A percentile compares a stretch with the other conserved stretches of the same genome.
Conservation (phyloP, 1,284 basidiomycete genomes). For the Fomitopsis palustris region DNA sequence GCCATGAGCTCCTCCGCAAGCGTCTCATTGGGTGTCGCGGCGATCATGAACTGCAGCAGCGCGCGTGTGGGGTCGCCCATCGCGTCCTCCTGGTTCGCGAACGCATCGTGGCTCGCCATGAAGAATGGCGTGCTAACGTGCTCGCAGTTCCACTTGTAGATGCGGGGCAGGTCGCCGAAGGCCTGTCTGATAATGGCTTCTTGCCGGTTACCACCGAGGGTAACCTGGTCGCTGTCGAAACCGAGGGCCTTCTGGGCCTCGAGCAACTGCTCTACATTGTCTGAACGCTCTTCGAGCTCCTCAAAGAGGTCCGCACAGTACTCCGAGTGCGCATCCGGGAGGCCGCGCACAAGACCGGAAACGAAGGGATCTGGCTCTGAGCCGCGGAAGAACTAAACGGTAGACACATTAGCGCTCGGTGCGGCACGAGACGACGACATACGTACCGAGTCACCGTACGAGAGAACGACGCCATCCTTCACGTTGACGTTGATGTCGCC, state of each 20-base stretch:
- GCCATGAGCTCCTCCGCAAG: constrained; percentile 48
- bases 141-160: constrained; percentile 56
- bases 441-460: constrained; percentile 79
- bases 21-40: constrained; percentile 58
- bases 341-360: constrained; percentile 30
- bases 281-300: constrained; percentile 32
- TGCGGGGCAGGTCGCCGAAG: constrained; percentile 37
- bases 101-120: constrained; percentile 22
- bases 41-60: constrained; percentile 73
- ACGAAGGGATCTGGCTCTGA: constrained; percentile 33
- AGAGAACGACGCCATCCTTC: constrained; percentile 75
- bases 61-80: constrained; percentile 48
- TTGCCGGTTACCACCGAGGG: constrained; percentile 26
- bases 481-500: constrained; percentile 91
- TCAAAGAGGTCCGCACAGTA: constrained; percentile 50
- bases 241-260: constrained; percentile 20
- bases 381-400: constrained; percentile 63
- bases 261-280: constrained; percentile 18
- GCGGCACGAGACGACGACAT: not conserved
- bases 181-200: constrained; percentile 9
- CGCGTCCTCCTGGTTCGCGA: constrained; percentile 24
- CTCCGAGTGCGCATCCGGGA: constrained; percentile 50
- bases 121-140: constrained; percentile 34
- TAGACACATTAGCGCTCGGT: constrained; percentile 5
- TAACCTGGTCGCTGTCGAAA: constrained; percentile 33